Conservation (phyloP, 371 early-diverging fungal genomes). For the Funneliformis caledonium region DNA sequence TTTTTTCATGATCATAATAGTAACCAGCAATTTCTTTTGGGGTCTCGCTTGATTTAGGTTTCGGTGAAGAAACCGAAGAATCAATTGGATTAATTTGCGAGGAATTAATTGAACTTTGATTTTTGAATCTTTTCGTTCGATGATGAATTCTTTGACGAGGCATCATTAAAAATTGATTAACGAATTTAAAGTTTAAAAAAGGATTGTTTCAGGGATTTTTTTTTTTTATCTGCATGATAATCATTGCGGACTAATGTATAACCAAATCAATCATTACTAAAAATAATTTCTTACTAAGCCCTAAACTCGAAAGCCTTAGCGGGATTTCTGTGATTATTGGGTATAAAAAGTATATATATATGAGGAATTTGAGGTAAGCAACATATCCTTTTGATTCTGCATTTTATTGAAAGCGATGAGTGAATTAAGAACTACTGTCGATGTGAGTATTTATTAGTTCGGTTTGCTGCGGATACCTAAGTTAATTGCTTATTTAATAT, state of each 20-base stretch:
- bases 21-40: slow-evolving; percentile 58
- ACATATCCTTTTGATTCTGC: too few relatives aligned
- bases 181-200: too few relatives aligned
- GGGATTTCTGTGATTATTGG: too few relatives aligned
- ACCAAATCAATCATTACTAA: too few relatives aligned
- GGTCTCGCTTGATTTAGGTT: neutral
- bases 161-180: neutral
- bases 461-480: neutral
- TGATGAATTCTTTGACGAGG: neutral
- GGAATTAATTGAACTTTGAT: neutral
- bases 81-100: neutral
- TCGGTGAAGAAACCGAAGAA: neutral
- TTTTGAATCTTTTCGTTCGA: neutral
- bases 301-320: too few relatives aligned
- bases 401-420: neutral
- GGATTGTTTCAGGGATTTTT: too few relatives aligned
- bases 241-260: too few relatives aligned
- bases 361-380: too few relatives aligned
- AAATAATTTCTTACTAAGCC: too few relatives aligned
- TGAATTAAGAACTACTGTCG: neutral
- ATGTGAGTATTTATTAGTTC: neutral
- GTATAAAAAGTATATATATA: too few relatives aligned
- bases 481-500: neutral
- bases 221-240: too few relatives aligned
- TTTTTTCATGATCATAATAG: slow-evolving; percentile 57